Conservation (phyloP, 2,329 filamentous ascomycete genomes). For the Kalmusia sp. region DNA sequence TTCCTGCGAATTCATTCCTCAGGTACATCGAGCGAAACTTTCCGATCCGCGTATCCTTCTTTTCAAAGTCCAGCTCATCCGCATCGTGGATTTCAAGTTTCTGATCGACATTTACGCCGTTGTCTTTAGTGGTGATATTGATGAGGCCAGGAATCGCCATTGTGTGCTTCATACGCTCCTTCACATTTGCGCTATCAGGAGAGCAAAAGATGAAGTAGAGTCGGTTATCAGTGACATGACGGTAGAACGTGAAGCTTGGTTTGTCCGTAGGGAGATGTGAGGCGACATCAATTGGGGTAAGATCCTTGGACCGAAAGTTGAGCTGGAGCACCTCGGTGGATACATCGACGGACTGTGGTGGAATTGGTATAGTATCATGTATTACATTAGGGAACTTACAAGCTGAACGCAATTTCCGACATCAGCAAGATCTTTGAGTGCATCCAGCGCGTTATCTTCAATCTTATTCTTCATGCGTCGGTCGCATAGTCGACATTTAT, state of each 20-base stretch:
- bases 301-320: conserved; percentile 1
- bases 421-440: conserved; percentile 19
- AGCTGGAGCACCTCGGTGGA: conserved; percentile 25
- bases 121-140: conserved; percentile 34
- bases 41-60: conserved; percentile 20
- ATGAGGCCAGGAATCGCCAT: conserved; percentile 37
- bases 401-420: conserved; percentile 28
- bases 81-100: conserved; percentile 39
- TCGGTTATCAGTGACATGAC: conserved; percentile 16
- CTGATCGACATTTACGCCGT: conserved; percentile 27
- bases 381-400: conserved; percentile 13
- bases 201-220: conserved; percentile 37
- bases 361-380: not conserved
- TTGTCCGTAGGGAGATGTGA: conserved; percentile 17
- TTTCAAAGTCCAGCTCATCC: conserved; percentile 27
- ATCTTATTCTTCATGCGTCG: conserved; percentile 42
- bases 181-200: conserved; percentile 30
- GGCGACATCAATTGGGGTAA: conserved; percentile 11
- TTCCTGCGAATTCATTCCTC: conserved; percentile 24
- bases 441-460: conserved; percentile 20
- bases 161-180: conserved; percentile 37
- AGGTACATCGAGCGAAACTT: conserved; percentile 31
- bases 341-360: conserved; percentile 22
- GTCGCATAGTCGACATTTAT: conserved; percentile 38
- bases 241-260: conserved; percentile 39